These are phyloP conservation scores for Termitomyces heimii DNA, from an alignment of 768 basidiomycete species.

Conservation along the genomic window DNA sequence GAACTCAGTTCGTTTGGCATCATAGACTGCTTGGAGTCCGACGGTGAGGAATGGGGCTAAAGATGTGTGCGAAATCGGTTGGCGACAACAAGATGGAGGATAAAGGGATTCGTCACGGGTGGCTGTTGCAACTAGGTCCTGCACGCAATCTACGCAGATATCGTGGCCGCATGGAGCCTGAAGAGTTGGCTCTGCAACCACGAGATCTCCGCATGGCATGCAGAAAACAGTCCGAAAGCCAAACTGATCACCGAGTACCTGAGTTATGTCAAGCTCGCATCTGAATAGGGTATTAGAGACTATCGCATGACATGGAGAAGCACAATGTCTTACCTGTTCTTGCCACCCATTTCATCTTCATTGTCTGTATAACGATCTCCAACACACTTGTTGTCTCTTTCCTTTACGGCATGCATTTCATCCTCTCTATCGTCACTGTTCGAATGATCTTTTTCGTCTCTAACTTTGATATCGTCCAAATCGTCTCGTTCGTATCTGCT, in stretches of 20 bases:
- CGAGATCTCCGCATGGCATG: constrained; percentile 13
- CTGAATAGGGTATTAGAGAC: not conserved
- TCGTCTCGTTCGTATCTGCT: not conserved
- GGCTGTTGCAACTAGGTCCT: constrained; percentile 32
- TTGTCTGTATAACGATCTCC: not conserved
- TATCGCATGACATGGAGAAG: not conserved
- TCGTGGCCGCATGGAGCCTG: constrained; percentile 37
- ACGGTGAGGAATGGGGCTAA: constrained; percentile 24
- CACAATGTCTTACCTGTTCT: not conserved
- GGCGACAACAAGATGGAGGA: constrained; percentile 46
- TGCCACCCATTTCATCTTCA: not conserved
- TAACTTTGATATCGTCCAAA: not conserved
- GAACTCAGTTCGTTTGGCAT: constrained; percentile 41
- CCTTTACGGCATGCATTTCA: not conserved
- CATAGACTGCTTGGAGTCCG: constrained; percentile 25
- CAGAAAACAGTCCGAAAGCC: constrained; percentile 13
- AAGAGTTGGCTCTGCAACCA: constrained; percentile 22
- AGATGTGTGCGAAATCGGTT: constrained; percentile 22
- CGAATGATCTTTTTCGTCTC: not conserved
- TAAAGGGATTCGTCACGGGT: constrained; percentile 45
- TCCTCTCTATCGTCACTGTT: not conserved
- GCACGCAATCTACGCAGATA: constrained; percentile 42
- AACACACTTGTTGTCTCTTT: not conserved
- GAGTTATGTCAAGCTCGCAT: constrained; percentile 1
- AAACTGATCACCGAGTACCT: constrained; percentile 8